These are phyloP conservation scores for Clonostachys rhizophaga DNA, from an alignment of 2,329 filamentous ascomycete species.

Conservation along the genomic window DNA sequence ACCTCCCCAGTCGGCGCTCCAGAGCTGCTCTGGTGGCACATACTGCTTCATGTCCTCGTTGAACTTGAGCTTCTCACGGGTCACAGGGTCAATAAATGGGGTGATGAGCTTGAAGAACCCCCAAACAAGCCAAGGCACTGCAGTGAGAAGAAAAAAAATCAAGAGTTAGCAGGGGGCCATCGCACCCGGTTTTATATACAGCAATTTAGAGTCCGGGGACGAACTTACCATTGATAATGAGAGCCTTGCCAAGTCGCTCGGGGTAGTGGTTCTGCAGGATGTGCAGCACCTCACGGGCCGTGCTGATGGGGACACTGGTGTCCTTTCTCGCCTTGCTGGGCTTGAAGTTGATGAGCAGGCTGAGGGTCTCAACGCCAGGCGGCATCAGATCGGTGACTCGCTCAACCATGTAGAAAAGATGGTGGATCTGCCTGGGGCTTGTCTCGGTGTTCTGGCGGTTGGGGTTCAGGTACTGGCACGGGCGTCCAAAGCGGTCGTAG, in stretches of 20 bases:
- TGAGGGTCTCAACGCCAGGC: conserved; percentile 79
- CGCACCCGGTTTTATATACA: background rate
- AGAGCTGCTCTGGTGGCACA: conserved; percentile 77
- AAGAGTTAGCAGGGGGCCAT: background rate
- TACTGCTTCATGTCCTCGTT: conserved; percentile 86
- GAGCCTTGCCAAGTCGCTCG: conserved; percentile 80
- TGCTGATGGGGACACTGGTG: conserved; percentile 65
- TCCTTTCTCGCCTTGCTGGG: conserved; percentile 70
- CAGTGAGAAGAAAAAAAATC: background rate
- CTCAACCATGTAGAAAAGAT: conserved; percentile 95
- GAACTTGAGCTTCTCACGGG: conserved; percentile 93
- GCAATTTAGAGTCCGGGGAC: background rate
- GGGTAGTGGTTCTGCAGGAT: conserved; percentile 97
- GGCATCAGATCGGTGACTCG: conserved; percentile 83
- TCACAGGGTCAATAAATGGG: conserved; percentile 93
- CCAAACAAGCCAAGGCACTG: conserved; percentile 85
- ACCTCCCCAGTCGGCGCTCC: conserved; percentile 70
- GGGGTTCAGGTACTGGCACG: conserved; percentile 87
- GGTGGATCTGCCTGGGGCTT: conserved; percentile 82
- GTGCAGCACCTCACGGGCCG: conserved; percentile 77
- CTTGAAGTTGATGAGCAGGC: conserved; percentile 89
- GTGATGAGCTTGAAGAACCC: conserved; percentile 96
- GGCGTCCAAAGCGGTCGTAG: conserved; percentile 79
- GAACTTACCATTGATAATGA: conserved; percentile 77
- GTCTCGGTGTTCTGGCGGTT: conserved; percentile 89